Evolutionary conservation across 73 alveolate genomes (phyloP), one percentile per base, ranked within the genome.

Genomic region (Vitrella brassicaformis): DNA sequence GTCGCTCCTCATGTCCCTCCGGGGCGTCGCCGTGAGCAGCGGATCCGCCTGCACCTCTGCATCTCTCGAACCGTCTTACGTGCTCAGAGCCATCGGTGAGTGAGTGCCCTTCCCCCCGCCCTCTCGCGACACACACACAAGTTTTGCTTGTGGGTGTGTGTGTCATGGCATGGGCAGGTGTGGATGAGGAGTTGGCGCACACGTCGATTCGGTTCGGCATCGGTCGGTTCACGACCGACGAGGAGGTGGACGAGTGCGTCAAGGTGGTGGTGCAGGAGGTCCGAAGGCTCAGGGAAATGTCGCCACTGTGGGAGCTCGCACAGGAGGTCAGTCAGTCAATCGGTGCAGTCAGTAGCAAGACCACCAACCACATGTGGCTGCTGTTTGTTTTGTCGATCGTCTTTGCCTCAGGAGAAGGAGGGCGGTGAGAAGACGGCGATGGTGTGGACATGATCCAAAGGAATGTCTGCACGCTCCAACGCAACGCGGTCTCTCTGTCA

Each of bases 11-110:
- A 84, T 95, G 71, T 90, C 89, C 95, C 95, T 94, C 29, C 85
- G 81, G 74, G 80, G 85, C 56, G 78, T 80, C 31, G 99, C 99
- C 10, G 95, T 95, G 22, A 85, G 96, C 39, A 82, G 94, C 47
- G 99, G 99, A 25, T 88, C 98, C 32, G 99, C 99, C 30, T 95
- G 99, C 82, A 95, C 98, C 28, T 80, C 94, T 69, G 98, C 98
- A 0, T 86, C 96, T 29, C 90, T 94, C 8, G 99, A 95, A 71
- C 94, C 94, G 31, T 82, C 92, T 39, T 91, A 91, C 72, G 97
- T 91, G 27, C 88, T 91, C 27, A 75, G 94, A n/a, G 94, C 97
- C 28, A 72, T 88, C 26, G 97, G 97, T 39, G 22, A 39, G 56
- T 39, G 4, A 14, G 4, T 14, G 56, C 14, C 56, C 14, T 14